Percentiles rank a stretch among this genome's conserved stretches.
These are phyloP conservation scores for Naematelia encephala DNA, from an alignment of 768 basidiomycete species.

Conservation along the genomic window DNA sequence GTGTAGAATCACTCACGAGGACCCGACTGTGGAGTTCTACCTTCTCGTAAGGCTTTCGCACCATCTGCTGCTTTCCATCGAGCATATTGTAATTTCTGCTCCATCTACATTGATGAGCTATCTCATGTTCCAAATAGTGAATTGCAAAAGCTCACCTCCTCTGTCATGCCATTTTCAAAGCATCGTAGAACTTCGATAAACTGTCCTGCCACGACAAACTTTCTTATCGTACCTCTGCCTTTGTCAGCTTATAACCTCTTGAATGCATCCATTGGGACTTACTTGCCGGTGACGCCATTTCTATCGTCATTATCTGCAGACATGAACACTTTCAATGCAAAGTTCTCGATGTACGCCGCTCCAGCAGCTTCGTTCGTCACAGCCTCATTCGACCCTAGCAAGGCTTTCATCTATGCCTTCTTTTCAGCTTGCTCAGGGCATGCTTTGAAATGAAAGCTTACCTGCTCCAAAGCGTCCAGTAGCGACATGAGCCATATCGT, in stretches of 20 bases:
- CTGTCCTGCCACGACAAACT: conserved; percentile 90
- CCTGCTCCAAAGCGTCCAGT: conserved; percentile 70
- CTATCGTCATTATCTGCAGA: conserved; percentile 90
- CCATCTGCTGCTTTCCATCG: conserved; percentile 99
- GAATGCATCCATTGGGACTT: too few relatives aligned
- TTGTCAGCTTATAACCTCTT: background rate
- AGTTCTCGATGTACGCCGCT: conserved; percentile 89
- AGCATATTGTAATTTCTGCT: conserved; percentile 85
- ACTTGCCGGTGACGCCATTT: conserved; percentile 71
- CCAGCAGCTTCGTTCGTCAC: conserved; percentile 77
- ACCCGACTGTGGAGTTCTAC: conserved; percentile 74
- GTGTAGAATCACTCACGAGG: conserved; percentile 58
- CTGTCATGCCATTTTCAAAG: conserved; percentile 49
- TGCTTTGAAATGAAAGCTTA: conserved; percentile 27
- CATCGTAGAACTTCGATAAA: conserved; percentile 81
- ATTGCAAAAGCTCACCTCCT: conserved; percentile 40
- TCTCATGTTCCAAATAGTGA: background rate
- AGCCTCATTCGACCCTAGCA: conserved; percentile 71
- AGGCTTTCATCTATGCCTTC: conserved; percentile 61
- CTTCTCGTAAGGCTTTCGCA: conserved; percentile 90
- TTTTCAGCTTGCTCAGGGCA: conserved; percentile 2
- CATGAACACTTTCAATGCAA: conserved; percentile 83
- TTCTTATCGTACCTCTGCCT: conserved; percentile 77
- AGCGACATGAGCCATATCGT: conserved; percentile 70
- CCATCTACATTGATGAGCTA: conserved; percentile 58